Base-by-base conservation (phyloP, 352 stramenopile genomes). In the Aphanomyces cochlioides region DNA sequence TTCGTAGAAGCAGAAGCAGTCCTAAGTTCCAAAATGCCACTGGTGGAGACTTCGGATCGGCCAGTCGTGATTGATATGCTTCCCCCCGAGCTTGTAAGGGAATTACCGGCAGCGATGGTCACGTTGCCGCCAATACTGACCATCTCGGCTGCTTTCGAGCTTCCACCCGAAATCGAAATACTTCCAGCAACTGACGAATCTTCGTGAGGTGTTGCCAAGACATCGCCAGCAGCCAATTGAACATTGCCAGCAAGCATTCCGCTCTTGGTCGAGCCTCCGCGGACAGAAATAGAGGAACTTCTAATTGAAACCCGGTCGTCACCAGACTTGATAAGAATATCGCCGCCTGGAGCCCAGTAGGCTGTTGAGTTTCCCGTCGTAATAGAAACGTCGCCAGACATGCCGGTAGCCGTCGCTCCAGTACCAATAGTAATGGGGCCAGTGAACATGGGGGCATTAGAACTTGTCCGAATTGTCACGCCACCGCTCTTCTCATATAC, bases 11-110 rank as follows among this genome's bases (percentile, higher is more conserved):
- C 66, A 10, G 74, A 74, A 39, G 84, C 81, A 17, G 72, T 72
- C 19, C 38, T 67, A 37, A 89, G 15, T 37, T 59, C 2, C 63
- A 89, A 56, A 19, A 66, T 73, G 13, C 82, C 82, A 34, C 79
- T 80, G 56, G 77, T 75, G 4, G 54, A 56, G 21, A 39, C 40
- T 39, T 73, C 34, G 19, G 82, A 87, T 28, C 74, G 79, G 7
- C 80, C 80, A 8, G 73, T 76, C 8, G 50, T 61, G 17, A 87
- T 17, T 13, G 73, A 47, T 53, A 87, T 76, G 0, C 56, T 67
- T 3, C 78, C 79, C 66, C 77, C 82, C 28, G 73, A 15, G 17
- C 54, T 37, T 19, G 54, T 37, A 12, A 40, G 19, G 6, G 54
- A 28, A 39, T 12, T 37, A n/a, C 54, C 54, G 19, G 28, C 54